phyloP scores from a whole-genome alignment of 768 basidiomycete genomes.

The Lentinula aciculospora region DNA sequence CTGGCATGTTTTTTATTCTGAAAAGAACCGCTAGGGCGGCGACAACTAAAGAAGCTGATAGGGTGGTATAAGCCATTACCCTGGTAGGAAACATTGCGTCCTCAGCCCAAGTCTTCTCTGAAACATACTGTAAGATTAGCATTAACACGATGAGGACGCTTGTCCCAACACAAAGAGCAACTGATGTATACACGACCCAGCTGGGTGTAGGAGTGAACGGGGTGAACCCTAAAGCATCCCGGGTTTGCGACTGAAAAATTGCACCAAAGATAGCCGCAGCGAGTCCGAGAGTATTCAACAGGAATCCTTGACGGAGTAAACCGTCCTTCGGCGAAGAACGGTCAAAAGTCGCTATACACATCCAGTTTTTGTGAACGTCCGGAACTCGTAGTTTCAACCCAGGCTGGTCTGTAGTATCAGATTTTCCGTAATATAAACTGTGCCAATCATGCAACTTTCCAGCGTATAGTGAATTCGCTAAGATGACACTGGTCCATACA shows the following conservation, averaged over 20 bases:
- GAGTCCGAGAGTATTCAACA: constrained; percentile 17
- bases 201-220: constrained; percentile 11
- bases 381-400: constrained; percentile 14
- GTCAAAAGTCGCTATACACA: constrained; percentile 21
- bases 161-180: constrained; percentile 1
- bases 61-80: constrained; percentile 15
- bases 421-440: constrained; percentile 17
- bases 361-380: constrained; percentile 13
- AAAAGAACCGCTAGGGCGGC: constrained; percentile 15
- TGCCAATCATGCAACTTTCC: constrained; percentile 19
- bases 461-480: constrained; percentile 17
- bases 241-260: constrained; percentile 17
- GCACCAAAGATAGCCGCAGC: constrained; percentile 20
- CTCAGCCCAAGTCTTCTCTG: constrained; percentile 17
- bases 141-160: constrained; percentile 10
- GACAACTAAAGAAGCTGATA: constrained; percentile 13
- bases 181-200: constrained; percentile 21
- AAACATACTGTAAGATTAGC: constrained; percentile 12
- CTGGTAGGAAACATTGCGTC: constrained; percentile 15
- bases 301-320: constrained; percentile 16
- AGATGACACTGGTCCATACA: constrained; percentile 20
- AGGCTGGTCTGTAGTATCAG: constrained; percentile 11
- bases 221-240: constrained; percentile 16
- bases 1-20: constrained; percentile 1
- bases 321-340: constrained; percentile 18